Base-by-base conservation (phyloP, 2,329 filamentous ascomycete species). In the Penicillium sp. region DNA sequence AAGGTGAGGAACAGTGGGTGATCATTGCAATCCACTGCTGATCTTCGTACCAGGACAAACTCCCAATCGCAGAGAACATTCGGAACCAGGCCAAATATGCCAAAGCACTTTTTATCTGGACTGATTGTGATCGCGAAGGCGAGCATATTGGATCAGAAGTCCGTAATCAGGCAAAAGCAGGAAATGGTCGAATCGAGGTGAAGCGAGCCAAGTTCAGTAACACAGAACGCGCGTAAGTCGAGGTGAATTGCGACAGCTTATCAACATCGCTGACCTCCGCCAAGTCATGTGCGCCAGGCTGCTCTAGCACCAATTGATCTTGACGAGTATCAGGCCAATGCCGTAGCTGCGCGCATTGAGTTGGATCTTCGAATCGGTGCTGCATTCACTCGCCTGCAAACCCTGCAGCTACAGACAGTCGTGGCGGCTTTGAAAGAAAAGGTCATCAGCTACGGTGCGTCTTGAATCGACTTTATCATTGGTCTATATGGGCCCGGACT, bases 111-210 rank as follows among this genome's bases (percentile, higher is more conserved):
- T 93, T 95, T 72, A 97, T 99, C 64, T 99, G 94, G 94, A 99
- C 94, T 0, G 94, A 99, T 81, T 97, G 94, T 74, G 94, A 99
- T 79, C 86, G 92, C 51, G 94, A 99, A 79, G 94, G 94, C 34
- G 94, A 99, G 72, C 89, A 97, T 69, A 99, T 99, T 62, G 94
- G 94, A 6, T 83, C 88, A 38, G 93, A 99, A 72, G 93, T 99
- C 56, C 87, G 91, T 42, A 83, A 89, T 48, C 88, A 93, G 54
- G 94, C 94, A 5, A 78, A 81, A 44, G 85, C 86, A 66, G 87
- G 84, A 9, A 97, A 97, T 59, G 74, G 81, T 9, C 78, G 79
- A 1, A 86, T 99, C 40, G 81, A 91, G 57, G 84, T 97, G 53
- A 94, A 90, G 68, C 83, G 94, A 64, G 94, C 94, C 13, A 88